These are phyloP conservation scores for Aspergillus luchuensis DNA, from an alignment of 2,329 filamentous ascomycete genomes.

Conservation along the genomic window DNA sequence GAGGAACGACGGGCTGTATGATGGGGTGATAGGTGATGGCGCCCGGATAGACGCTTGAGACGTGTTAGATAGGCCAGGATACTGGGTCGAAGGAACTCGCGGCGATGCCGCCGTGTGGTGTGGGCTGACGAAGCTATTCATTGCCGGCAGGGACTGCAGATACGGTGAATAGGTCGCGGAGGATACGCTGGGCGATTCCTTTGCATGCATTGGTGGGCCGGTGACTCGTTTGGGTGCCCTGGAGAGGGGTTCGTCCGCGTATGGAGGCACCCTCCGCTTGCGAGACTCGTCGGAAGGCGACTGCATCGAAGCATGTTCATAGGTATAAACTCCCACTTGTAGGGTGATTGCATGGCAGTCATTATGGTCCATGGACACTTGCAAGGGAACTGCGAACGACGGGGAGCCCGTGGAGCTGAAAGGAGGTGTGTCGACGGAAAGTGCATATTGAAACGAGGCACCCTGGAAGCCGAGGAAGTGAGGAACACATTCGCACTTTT, in stretches of 20 bases:
- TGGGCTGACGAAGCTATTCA: conserved; percentile 43
- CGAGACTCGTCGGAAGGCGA: conserved; percentile 47
- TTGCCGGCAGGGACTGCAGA: conserved; percentile 51
- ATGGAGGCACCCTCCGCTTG: conserved; percentile 60
- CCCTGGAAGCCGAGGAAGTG: conserved; percentile 61
- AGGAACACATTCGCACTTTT: conserved; percentile 68
- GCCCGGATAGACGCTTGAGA: conserved; percentile 50
- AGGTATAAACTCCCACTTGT: conserved; percentile 65
- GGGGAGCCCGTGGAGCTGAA: conserved; percentile 60
- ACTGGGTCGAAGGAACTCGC: conserved; percentile 45
- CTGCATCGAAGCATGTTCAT: conserved; percentile 51
- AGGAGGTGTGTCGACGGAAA: conserved; percentile 72
- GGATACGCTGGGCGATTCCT: conserved; percentile 54
- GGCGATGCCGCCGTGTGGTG: conserved; percentile 44
- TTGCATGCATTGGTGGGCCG: conserved; percentile 51
- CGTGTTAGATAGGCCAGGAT: conserved; percentile 41
- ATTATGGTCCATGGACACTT: conserved; percentile 60
- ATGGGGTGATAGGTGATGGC: conserved; percentile 51
- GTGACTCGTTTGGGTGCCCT: conserved; percentile 53
- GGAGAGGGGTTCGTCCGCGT: conserved; percentile 50
- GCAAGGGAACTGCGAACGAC: conserved; percentile 60
- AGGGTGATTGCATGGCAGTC: conserved; percentile 54
- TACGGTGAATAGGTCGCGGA: conserved; percentile 56
- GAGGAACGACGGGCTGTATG: conserved; percentile 53
- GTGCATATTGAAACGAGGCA: conserved; percentile 67